Evolutionary conservation across 768 basidiomycete genomes (phyloP), one percentile per base, ranked within the genome.

Genomic region (Porpolomopsis calyptriformis): DNA sequence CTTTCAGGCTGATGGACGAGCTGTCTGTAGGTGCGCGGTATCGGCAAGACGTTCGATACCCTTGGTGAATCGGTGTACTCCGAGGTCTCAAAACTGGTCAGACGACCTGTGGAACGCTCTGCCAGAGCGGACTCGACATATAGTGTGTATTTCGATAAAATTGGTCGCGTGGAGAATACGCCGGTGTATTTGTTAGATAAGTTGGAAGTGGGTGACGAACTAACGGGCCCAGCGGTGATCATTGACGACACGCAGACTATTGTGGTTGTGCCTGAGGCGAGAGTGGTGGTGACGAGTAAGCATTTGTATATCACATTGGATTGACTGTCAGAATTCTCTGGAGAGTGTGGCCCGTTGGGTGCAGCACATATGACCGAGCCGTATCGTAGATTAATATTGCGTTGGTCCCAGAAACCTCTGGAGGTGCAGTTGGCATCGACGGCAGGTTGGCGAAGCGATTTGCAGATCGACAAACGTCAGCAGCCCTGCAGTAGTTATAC

Each of bases 221-320:
- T 94, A 22, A 63, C 74, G 36, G 94, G 93, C 6, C 92, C 94
- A 7, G 89, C 91, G 27, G 83, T 97, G 77, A 83, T 98, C 50
- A 87, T 96, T 55, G 93, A 98, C 62, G 72, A 88, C 53, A 97
- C 93, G 18, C 94, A 96, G 68, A 96, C 93, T 19, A 88, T 97
- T 49, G 84, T 98, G 25, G 64, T 98, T 3, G 78, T 90, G 18
- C 85, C 88, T 0, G 78, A 73, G 12, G 78, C 84, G 41, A 75
- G 62, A 57, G 84, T 77, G 16, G 65, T 83, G 6, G 57, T 88
- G 46, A 75, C 80, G 40, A 80, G 76, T 46, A 81, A 78, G 52
- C 84, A 87, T 60, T 58, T 91, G 63, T 73, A 69, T 57, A 74
- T 76, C 43, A 70, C 67, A 2, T 52, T 73, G 37, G 43, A 45